A percentile compares a stretch with the other conserved stretches of the same genome.
Conservation (phyloP, 768 basidiomycete genomes). For the Suillus variegatus region DNA sequence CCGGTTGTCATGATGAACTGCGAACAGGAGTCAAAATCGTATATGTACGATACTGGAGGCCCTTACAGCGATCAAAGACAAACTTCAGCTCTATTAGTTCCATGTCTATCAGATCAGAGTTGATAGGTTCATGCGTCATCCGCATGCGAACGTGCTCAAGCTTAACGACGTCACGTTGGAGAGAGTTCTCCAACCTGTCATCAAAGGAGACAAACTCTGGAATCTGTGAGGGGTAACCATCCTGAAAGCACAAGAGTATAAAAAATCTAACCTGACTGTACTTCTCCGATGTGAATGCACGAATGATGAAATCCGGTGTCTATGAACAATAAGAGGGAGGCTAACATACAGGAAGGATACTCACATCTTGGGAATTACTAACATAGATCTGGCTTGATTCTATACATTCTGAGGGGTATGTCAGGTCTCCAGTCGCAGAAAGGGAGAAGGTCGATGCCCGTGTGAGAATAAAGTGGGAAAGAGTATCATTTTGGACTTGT, state of each 20-base stretch:
- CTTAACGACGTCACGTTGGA: constrained; percentile 81
- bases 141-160: constrained; percentile 87
- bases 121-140: constrained; percentile 69
- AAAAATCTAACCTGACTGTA: constrained; percentile 66
- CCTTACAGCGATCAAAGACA: constrained; percentile 72
- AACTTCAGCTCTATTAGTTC: constrained; percentile 85
- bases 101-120: constrained; percentile 73
- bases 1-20: constrained; percentile 84
- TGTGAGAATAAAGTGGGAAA: constrained; percentile 81
- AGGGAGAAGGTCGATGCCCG: constrained; percentile 79
- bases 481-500: constrained; percentile 86
- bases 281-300: constrained; percentile 78
- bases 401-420: constrained; percentile 71
- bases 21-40: constrained; percentile 8
- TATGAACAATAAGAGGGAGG: constrained; percentile 24
- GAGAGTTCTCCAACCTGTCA: constrained; percentile 77
- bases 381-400: constrained; percentile 82
- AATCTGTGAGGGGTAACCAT: constrained; percentile 47
- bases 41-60: background rate
- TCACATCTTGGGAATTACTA: constrained; percentile 77
- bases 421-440: constrained; percentile 74
- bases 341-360: constrained; percentile 12
- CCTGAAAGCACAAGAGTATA: constrained; percentile 1
- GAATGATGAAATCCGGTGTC: constrained; percentile 81
- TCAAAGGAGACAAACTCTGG: constrained; percentile 85